A percentile compares a stretch with the other conserved stretches of the same genome.
phyloP scores from a whole-genome alignment of 192 early-diverging fungal genomes.

The Lobosporangium transversale region DNA sequence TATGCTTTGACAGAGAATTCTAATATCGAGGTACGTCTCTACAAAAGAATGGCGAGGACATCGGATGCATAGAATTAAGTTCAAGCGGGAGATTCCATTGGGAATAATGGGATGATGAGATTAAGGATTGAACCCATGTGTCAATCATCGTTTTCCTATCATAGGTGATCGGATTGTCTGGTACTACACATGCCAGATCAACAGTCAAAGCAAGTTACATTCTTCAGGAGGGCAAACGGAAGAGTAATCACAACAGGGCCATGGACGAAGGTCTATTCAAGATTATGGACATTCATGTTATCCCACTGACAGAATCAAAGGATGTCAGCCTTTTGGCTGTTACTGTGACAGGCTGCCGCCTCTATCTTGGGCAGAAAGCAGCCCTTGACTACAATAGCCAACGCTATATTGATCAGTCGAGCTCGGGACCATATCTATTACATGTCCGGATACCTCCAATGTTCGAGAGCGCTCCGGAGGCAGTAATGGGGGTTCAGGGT shows the following conservation, averaged over 20 bases:
- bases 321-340: slow-evolving; percentile 79
- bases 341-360: slow-evolving; percentile 77
- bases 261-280: slow-evolving; percentile 61
- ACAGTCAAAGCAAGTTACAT: slow-evolving; percentile 22
- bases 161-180: slow-evolving; percentile 33
- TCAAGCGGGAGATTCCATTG: too few species aligned
- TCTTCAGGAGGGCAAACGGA: slow-evolving; percentile 37
- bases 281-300: slow-evolving; percentile 80
- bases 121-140: too few species aligned
- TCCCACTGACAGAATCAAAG: slow-evolving; percentile 71
- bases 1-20: slow-evolving; percentile 78
- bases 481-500: slow-evolving; percentile 27
- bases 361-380: slow-evolving; percentile 74
- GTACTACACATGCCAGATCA: slow-evolving; percentile 2
- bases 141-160: neutral
- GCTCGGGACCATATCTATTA: slow-evolving; percentile 59
- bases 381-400: slow-evolving; percentile 35
- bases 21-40: slow-evolving; percentile 65
- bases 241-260: slow-evolving; percentile 45
- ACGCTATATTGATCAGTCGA: slow-evolving; percentile 13
- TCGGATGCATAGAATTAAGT: too few species aligned
- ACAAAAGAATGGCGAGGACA: too few species aligned
- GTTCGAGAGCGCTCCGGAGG: slow-evolving; percentile 45
- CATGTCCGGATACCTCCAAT: slow-evolving; percentile 78
- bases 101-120: too few species aligned